A percentile compares a stretch with the other conserved stretches of the same genome.
phyloP scores from a whole-genome alignment of 2,329 filamentous ascomycete species.

The Fusarium guadeloupense region DNA sequence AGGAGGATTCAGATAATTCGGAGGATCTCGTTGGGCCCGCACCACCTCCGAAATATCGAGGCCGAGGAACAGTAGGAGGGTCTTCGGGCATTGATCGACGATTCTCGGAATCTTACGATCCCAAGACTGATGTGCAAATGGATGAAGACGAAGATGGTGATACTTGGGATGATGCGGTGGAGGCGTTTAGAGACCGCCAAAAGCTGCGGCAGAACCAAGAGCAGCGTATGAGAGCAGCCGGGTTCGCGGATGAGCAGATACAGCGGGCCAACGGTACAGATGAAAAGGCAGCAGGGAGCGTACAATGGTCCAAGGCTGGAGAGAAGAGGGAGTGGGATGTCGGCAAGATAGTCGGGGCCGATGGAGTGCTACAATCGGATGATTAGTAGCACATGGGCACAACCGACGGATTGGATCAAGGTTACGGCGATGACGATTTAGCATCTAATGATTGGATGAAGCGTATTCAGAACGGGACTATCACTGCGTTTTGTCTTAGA shows the following conservation, averaged over 20 bases:
- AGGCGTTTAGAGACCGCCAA: slow-evolving; percentile 81
- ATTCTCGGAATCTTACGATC: slow-evolving; percentile 74
- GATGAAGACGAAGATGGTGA: slow-evolving; percentile 61
- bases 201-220: slow-evolving; percentile 80
- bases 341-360: slow-evolving; percentile 54
- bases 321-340: slow-evolving; percentile 71
- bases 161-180: slow-evolving; percentile 83
- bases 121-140: slow-evolving; percentile 63
- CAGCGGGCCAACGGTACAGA: slow-evolving; percentile 65
- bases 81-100: slow-evolving; percentile 79
- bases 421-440: slow-evolving; percentile 8
- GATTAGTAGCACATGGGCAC: slow-evolving; percentile 11
- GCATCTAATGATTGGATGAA: slow-evolving; percentile 24
- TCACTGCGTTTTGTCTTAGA: slow-evolving; percentile 5
- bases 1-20: slow-evolving; percentile 71
- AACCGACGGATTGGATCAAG: slow-evolving; percentile 7
- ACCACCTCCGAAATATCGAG: slow-evolving; percentile 65
- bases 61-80: slow-evolving; percentile 72
- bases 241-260: slow-evolving; percentile 80
- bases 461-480: slow-evolving; percentile 1
- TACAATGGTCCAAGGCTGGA: slow-evolving; percentile 76
- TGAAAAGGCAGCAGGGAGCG: slow-evolving; percentile 68
- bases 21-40: slow-evolving; percentile 81
- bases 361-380: slow-evolving; percentile 21
- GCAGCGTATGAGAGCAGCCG: slow-evolving; percentile 77